A percentile compares a stretch with the other conserved stretches of the same genome.
These are phyloP conservation scores for Beta corolliflora DNA, from an alignment of 179 eudicot species.

Conservation along the genomic window DNA sequence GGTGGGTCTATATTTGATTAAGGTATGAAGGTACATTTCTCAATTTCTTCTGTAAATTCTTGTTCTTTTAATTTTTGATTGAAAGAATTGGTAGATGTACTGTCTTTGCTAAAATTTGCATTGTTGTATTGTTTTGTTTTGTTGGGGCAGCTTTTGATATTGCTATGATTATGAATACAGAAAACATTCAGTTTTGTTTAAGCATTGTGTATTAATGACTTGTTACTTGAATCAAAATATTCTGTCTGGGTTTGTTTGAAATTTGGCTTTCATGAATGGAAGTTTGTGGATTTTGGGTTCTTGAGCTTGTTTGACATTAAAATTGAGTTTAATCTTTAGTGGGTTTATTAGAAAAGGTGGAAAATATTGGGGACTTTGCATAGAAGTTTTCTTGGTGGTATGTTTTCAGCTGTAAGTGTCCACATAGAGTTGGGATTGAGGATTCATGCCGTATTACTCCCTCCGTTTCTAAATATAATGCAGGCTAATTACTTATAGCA, in stretches of 20 bases:
- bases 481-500: no score
- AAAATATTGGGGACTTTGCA: background rate
- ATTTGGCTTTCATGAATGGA: background rate
- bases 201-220: background rate
- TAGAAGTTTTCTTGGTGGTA: background rate
- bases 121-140: background rate
- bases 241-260: background rate
- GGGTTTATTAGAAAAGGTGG: background rate
- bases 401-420: background rate
- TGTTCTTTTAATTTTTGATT: no score
- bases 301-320: no score
- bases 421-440: background rate
- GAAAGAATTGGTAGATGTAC: background rate
- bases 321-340: background rate
- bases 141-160: background rate
- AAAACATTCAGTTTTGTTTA: background rate
- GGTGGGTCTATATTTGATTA: background rate
- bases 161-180: background rate
- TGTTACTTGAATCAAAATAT: background rate
- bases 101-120: background rate
- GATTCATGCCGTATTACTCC: background rate
- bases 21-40: slow-evolving; percentile 10
- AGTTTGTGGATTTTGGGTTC: background rate
- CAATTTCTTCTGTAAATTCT: background rate
- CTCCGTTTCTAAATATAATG: no score